Base-by-base conservation (phyloP, 495 filamentous ascomycete species). In the Xylaria longipes region DNA sequence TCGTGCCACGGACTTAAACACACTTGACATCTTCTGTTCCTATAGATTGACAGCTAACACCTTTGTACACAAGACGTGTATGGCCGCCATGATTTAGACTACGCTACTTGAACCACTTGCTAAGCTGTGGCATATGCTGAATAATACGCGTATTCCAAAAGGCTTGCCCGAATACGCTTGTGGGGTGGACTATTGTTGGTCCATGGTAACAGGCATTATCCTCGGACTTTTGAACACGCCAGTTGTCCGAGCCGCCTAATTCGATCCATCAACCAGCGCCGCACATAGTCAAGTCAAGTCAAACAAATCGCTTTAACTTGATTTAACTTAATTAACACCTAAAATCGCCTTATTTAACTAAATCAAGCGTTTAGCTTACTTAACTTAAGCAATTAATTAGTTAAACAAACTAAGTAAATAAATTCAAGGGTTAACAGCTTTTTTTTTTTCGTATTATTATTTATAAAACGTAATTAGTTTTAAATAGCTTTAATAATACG, bases 81-180 rank as follows among this genome's bases (percentile, higher is more conserved):
- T 50, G 20, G 17, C 8, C 27, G 27, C 4, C 52, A 56, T 56
- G 52, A 56, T 31, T 29, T 27, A n/a, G 57, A 37, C 31, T 60
- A 8, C 31, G 17, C 57, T 5, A 22, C 31, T 8, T 37, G 17
- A 5, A 60, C 22, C 52, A 37, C 57, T 14, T n/a, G 8, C 33
- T 20, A 60, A 37, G 29, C 11, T 14, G 54, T 58, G 15, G 22
- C 12, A 33, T 2, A 33, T 22, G 35, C 25, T 25, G 35, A 63
- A 63, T 63, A 63, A 63, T 63, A 63, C 60, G 60, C 60, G 60
- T 63, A 63, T 63, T 22, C 7, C 60, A n/a, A 43, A 29, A 43
- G 27, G 35, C 60, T 63, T 25, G 60, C 29, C 37, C 29, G 5
- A 63, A 41, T 63, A 43, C 25, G 58, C 31, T 22, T 9, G 58